These are phyloP conservation scores for Trypanosoma vivax DNA, from an alignment of 208 protist genomes.

Conservation along the genomic window DNA sequence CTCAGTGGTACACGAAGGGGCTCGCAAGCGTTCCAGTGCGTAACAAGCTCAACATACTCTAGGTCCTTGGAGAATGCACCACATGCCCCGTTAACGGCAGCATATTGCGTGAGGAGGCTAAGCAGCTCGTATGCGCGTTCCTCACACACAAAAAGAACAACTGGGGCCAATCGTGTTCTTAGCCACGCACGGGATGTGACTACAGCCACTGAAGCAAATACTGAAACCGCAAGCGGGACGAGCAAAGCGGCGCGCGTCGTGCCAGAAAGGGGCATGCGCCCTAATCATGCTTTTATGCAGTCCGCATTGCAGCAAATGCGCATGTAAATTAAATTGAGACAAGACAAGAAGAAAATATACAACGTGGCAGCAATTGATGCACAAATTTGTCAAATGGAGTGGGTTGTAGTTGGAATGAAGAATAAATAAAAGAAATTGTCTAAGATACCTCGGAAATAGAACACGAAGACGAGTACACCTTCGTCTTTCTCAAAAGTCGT, in stretches of 20 bases:
- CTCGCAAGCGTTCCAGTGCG: conserved; percentile 12
- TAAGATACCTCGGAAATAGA: no score
- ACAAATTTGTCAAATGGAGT: no score
- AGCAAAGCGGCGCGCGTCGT: not conserved
- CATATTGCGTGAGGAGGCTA: not conserved
- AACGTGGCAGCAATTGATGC: no score
- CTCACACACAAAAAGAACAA: conserved; percentile 13
- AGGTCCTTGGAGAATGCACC: not conserved
- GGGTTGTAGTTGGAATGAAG: no score
- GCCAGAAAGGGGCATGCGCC: not conserved
- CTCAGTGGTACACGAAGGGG: conserved; percentile 5
- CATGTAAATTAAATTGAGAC: no score
- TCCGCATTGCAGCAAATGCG: no score
- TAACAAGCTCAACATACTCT: not conserved
- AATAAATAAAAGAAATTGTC: no score
- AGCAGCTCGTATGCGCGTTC: conserved; percentile 13
- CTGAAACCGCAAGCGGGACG: conserved; percentile 12
- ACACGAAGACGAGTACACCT: no score
- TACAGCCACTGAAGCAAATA: conserved; percentile 4
- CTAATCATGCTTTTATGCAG: no score
- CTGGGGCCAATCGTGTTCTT: not conserved
- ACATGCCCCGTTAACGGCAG: no score
- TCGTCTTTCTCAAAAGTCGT: no score
- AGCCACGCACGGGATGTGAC: conserved; percentile 7
- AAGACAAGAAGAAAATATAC: no score